Conservation (phyloP, 202 grass and related monocot genomes). For the Saccharum hybrid region DNA sequence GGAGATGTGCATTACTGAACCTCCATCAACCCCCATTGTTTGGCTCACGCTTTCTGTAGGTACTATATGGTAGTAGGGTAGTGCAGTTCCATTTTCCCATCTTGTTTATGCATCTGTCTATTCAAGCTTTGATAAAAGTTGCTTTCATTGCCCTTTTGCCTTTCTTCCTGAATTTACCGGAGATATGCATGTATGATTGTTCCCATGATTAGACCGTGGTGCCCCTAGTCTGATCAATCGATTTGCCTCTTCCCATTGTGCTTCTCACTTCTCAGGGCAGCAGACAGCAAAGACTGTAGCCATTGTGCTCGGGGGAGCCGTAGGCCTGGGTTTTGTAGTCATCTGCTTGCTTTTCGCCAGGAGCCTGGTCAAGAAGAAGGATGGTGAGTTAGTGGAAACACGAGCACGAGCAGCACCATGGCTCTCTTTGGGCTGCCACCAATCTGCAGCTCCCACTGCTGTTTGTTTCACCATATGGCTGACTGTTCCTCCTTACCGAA, state of each 20-base stretch:
- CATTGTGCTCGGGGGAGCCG: slow-evolving; percentile 92
- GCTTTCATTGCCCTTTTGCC: slow-evolving; percentile 32
- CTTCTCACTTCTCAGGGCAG: slow-evolving; percentile 68
- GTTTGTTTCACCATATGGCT: slow-evolving; percentile 6
- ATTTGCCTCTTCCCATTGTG: slow-evolving; percentile 39
- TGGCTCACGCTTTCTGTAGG: slow-evolving; percentile 32
- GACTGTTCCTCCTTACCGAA: slow-evolving; percentile 32
- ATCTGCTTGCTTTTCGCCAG: slow-evolving; percentile 94
- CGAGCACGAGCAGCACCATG: not conserved
- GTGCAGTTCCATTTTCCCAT: slow-evolving; percentile 27
- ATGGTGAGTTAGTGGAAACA: slow-evolving; percentile 63
- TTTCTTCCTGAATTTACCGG: slow-evolving; percentile 45
- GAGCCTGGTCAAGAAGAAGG: slow-evolving; percentile 85
- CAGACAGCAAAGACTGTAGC: slow-evolving; percentile 93
- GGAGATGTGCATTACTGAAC: slow-evolving; percentile 18
- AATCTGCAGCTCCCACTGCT: slow-evolving; percentile 29
- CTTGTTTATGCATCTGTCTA: slow-evolving; percentile 49
- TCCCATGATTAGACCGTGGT: slow-evolving; percentile 34
- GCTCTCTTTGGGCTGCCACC: slow-evolving; percentile 31
- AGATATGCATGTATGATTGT: slow-evolving; percentile 54
- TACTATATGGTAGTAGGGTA: slow-evolving; percentile 22
- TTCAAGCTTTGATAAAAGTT: slow-evolving; percentile 50
- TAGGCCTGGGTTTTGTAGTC: slow-evolving; percentile 83
- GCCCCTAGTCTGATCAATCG: slow-evolving; percentile 41
- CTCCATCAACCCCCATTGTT: not conserved